Evolutionary conservation across 768 basidiomycete genomes (phyloP).

Genomic region (Pulveroboletus ravenelii): DNA sequence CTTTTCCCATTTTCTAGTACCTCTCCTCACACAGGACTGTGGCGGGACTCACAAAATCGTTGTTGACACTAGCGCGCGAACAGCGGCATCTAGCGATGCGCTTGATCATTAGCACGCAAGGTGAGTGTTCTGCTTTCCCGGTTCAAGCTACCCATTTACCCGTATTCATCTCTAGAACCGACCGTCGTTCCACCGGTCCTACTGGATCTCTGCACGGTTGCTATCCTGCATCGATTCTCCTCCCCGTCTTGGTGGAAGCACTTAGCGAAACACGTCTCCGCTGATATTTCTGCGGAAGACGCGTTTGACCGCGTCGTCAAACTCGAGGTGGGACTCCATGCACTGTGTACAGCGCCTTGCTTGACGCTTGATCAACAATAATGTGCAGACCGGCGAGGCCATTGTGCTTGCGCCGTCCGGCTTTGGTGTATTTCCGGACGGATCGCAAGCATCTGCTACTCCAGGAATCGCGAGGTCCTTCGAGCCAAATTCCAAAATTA

Average conservation of each 20-base stretch:
- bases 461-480: conserved; percentile 6
- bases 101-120: conserved; percentile 72
- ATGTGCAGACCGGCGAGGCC: conserved; percentile 61
- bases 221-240: conserved; percentile 70
- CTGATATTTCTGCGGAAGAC: conserved; percentile 52
- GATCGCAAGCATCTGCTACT: not conserved
- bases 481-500: conserved; percentile 27
- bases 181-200: conserved; percentile 66
- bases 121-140: conserved; percentile 23
- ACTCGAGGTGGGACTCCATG: conserved; percentile 46
- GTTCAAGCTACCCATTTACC: too few relatives aligned
- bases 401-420: conserved; percentile 66
- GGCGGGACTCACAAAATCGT: conserved; percentile 52
- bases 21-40: conserved; percentile 43
- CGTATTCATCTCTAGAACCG: conserved; percentile 44
- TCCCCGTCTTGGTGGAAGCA: conserved; percentile 76
- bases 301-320: conserved; percentile 64
- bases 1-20: conserved; percentile 41
- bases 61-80: conserved; percentile 59
- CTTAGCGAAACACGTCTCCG: conserved; percentile 60
- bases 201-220: conserved; percentile 60
- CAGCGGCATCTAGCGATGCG: conserved; percentile 72
- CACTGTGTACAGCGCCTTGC: not conserved
- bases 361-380: not conserved
- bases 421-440: conserved; percentile 39